Conservation (phyloP, 345 rosid species). For the Acer saccharum region DNA sequence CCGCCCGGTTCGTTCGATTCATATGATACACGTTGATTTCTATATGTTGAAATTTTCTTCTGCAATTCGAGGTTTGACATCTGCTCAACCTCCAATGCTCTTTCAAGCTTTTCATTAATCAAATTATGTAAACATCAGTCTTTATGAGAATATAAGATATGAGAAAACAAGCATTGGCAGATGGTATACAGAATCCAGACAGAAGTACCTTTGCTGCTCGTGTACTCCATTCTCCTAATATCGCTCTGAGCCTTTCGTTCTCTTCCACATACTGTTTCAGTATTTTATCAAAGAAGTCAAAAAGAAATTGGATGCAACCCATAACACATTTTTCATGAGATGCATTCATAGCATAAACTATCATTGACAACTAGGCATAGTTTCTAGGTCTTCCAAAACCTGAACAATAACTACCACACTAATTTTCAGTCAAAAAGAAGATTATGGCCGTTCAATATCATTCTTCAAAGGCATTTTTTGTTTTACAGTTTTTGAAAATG, state of each 20-base stretch:
- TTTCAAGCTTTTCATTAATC: conserved; percentile 57
- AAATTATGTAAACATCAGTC: neutral
- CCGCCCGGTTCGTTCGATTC: conserved; percentile 34
- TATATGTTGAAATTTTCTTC: conserved; percentile 48
- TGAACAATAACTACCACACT: neutral
- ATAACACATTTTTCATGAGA: neutral
- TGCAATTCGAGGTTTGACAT: conserved; percentile 82
- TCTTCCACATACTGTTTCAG: conserved; percentile 79
- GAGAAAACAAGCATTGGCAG: neutral
- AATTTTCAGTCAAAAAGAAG: neutral
- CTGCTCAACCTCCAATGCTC: conserved; percentile 84
- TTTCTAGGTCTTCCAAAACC: neutral
- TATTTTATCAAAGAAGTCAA: neutral
- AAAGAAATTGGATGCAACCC: neutral
- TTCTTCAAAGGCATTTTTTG: too few species aligned
- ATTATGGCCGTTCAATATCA: too few species aligned
- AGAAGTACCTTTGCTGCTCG: conserved; percentile 82
- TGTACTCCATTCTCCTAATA: conserved; percentile 89
- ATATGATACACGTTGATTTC: conserved; percentile 30
- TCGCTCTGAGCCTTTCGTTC: conserved; percentile 90
- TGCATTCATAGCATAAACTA: neutral
- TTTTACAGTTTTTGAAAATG: too few species aligned
- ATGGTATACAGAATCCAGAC: neutral
- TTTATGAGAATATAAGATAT: neutral
- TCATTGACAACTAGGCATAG: neutral